Percentiles rank a stretch among this genome's conserved stretches.
These are phyloP conservation scores for Venturia oleaginea DNA, from an alignment of 2,329 filamentous ascomycete genomes.

Conservation along the genomic window DNA sequence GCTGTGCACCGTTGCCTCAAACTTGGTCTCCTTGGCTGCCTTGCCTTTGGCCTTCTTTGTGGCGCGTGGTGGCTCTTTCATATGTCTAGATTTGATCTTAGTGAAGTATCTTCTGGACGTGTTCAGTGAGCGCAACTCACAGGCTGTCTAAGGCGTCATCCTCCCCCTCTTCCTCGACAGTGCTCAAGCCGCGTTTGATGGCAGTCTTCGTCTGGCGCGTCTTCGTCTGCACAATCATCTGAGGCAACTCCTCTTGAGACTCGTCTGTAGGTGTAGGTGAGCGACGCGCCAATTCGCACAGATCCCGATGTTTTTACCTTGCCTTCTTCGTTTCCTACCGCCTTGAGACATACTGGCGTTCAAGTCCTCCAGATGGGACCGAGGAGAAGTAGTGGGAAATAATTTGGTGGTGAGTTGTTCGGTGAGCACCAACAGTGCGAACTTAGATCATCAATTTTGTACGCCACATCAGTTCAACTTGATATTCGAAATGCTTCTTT, in stretches of 20 bases:
- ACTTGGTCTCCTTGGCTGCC: conserved; percentile 1
- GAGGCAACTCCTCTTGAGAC: not conserved
- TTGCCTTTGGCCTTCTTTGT: not conserved
- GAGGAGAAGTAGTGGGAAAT: not conserved
- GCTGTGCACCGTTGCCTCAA: not conserved
- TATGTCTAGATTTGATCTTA: not conserved
- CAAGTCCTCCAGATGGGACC: not conserved
- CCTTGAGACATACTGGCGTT: not conserved
- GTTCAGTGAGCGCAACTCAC: not conserved
- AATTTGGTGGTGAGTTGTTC: not conserved
- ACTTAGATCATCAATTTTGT: too few species aligned
- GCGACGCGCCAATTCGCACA: not conserved
- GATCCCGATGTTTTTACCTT: not conserved
- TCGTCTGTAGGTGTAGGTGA: not conserved
- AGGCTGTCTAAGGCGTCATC: not conserved
- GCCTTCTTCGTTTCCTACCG: not conserved
- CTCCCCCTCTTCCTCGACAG: conserved; percentile 1
- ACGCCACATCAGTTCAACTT: too few species aligned
- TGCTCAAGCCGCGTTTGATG: not conserved
- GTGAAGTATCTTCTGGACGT: not conserved
- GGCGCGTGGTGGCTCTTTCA: not conserved
- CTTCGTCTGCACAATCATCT: not conserved
- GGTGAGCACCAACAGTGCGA: too few species aligned
- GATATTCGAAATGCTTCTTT: too few species aligned
- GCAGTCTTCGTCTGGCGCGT: not conserved